Conservation (phyloP, 1,284 basidiomycete species). For the Cutaneotrichosporon sp. region DNA sequence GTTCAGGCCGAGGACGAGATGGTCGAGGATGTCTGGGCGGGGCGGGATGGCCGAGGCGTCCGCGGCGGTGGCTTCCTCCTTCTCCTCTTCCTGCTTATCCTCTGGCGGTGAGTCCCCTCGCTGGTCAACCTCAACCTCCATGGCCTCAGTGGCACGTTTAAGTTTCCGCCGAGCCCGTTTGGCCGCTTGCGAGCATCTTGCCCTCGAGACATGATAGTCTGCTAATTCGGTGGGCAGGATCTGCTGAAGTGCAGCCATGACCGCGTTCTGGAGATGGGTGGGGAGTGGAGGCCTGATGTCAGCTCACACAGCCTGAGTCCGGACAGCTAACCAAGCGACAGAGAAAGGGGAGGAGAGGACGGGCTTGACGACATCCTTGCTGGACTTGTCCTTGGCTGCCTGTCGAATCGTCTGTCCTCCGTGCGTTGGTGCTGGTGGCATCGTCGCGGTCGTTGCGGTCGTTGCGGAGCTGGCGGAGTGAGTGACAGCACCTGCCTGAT, state of each 20-base stretch:
- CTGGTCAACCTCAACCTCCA: conserved; percentile 1
- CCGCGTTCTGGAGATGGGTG: conserved; percentile 33
- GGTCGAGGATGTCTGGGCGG: conserved; percentile 52
- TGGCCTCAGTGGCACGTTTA: neutral
- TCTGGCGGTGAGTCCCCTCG: neutral
- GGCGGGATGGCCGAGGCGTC: conserved; percentile 3
- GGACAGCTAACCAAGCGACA: conserved; percentile 35
- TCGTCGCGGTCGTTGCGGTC: conserved; percentile 1
- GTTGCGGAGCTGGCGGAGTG: too few species aligned
- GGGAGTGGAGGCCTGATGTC: conserved; percentile 39
- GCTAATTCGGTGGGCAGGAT: conserved; percentile 31
- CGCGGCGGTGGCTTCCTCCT: neutral
- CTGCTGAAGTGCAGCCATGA: conserved; percentile 30
- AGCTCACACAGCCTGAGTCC: neutral
- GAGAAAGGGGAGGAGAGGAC: conserved; percentile 37
- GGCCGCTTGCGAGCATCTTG: conserved; percentile 30
- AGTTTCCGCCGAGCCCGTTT: conserved; percentile 12
- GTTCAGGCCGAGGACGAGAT: conserved; percentile 69
- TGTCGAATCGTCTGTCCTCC: conserved; percentile 19
- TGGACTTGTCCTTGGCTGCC: conserved; percentile 10
- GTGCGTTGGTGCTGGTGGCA: conserved; percentile 13
- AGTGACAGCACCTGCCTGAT: too few species aligned
- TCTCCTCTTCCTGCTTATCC: neutral
- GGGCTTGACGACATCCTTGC: conserved; percentile 18
- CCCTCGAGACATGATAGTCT: conserved; percentile 37